Percentiles rank a stretch among this genome's conserved stretches.
Evolutionary conservation across 2,329 filamentous ascomycete species (phyloP).

Genomic region (Sarocladiaceae sp.): DNA sequence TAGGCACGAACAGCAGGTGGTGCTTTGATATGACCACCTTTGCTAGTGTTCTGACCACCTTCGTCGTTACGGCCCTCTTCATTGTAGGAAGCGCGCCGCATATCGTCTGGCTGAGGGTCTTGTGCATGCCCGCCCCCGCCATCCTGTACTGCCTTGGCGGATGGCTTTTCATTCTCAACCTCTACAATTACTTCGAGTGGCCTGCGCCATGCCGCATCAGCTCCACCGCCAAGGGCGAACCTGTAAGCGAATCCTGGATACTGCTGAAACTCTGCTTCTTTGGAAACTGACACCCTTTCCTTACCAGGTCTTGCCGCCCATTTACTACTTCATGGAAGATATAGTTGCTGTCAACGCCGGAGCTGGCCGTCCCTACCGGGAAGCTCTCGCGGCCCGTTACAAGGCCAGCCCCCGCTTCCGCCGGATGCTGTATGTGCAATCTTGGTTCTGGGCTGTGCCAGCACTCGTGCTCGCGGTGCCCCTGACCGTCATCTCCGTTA

Average conservation of each 20-base stretch:
- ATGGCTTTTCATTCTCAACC: slow-evolving; percentile 30
- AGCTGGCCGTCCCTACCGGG: slow-evolving; percentile 38
- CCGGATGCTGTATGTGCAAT: slow-evolving; percentile 32
- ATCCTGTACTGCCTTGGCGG: slow-evolving; percentile 43
- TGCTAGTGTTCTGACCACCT: slow-evolving; percentile 40
- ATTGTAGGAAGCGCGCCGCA: slow-evolving; percentile 46
- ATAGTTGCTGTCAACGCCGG: slow-evolving; percentile 60
- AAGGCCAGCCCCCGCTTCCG: slow-evolving; percentile 34
- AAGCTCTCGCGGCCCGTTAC: slow-evolving; percentile 35
- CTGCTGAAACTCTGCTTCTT: too few relatives aligned
- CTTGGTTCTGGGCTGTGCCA: slow-evolving; percentile 35
- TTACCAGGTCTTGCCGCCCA: slow-evolving; percentile 47
- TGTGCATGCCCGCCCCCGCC: slow-evolving; percentile 45
- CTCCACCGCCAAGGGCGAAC: slow-evolving; percentile 51
- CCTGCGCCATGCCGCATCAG: slow-evolving; percentile 56
- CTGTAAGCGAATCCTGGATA: too few relatives aligned
- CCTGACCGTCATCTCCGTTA: slow-evolving; percentile 30
- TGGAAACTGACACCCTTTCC: background rate
- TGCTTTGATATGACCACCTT: slow-evolving; percentile 43
- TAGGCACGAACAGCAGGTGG: slow-evolving; percentile 40
- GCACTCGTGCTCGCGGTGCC: slow-evolving; percentile 28
- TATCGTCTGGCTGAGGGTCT: slow-evolving; percentile 39
- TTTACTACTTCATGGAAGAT: slow-evolving; percentile 62
- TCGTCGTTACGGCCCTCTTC: slow-evolving; percentile 42
- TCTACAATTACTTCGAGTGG: slow-evolving; percentile 30